A percentile compares a stretch with the other conserved stretches of the same genome.
Evolutionary conservation across 176 grass and related monocot species (phyloP).

Genomic region (Chloris gayana): DNA sequence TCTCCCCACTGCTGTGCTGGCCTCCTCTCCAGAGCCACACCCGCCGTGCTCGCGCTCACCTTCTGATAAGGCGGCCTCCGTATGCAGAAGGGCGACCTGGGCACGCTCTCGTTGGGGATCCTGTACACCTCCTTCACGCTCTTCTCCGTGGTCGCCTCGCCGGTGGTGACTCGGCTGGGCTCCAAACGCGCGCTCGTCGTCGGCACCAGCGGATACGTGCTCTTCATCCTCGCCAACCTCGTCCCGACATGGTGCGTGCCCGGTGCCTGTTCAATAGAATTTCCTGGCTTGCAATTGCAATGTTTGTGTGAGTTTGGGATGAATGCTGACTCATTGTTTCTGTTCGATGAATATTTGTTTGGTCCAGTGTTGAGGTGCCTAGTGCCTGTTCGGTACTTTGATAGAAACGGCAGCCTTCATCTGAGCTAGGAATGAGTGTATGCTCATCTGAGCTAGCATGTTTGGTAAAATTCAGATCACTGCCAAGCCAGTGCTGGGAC

Average conservation of each 20-base stretch:
- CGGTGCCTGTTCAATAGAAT: too few species aligned
- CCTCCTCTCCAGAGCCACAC: background rate
- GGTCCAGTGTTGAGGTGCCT: too few species aligned
- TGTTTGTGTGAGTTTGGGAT: background rate
- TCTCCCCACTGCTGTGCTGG: background rate
- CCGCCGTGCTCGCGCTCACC: background rate
- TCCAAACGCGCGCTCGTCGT: constrained; percentile 74
- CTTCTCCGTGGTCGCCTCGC: constrained; percentile 68
- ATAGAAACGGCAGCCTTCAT: too few species aligned
- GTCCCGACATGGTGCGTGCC: constrained; percentile 68
- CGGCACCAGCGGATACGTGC: constrained; percentile 67
- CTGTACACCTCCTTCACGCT: constrained; percentile 82
- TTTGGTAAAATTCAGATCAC: too few species aligned
- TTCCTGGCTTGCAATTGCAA: too few species aligned
- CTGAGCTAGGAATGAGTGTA: too few species aligned
- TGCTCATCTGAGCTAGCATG: too few species aligned
- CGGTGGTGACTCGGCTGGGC: constrained; percentile 56
- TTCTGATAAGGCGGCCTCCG: background rate
- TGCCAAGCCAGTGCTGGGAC: too few species aligned
- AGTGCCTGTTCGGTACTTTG: too few species aligned
- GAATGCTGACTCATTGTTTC: background rate
- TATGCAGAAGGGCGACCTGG: constrained; percentile 68
- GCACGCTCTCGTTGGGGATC: constrained; percentile 75
- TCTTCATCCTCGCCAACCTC: constrained; percentile 93
- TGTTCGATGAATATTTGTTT: too few species aligned